Evolutionary conservation across 208 protist species (phyloP), one percentile per base, ranked within the genome.

Genomic region (Trichomonas tenax): DNA sequence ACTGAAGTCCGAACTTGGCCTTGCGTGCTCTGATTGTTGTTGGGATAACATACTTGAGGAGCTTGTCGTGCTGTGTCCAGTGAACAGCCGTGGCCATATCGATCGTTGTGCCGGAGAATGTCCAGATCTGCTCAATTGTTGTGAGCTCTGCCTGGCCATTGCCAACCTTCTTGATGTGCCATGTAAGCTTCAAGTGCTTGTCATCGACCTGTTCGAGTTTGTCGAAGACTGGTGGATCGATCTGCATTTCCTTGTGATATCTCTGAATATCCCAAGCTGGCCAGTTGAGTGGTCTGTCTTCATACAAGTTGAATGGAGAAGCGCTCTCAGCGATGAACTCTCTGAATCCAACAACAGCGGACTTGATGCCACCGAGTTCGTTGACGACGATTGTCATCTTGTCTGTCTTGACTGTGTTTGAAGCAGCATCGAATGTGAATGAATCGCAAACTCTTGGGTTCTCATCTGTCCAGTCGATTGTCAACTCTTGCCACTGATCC

Each of bases 21-120:
- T 51, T 38, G 8, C 86, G 45, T 1, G 40, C 21, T 38, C 86
- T 4, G 10, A 93, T 93, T 34, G 23, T 51, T 51, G 86, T 93
- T 93, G 86, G 86, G 26, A 93, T 48, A 0, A 26, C n/a, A 36
- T 48, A 41, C 26, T 93, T 93, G 14, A 93, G 44, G 6, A 51
- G 86, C 31, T 93, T 93, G 44, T 93, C 86, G 31, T 93, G 86
- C 31, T 93, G 86, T 48, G 86, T 93, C 86, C 86, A 93, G n/a
- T 93, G 41, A 38, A 93, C 44, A 21, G 36, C 0, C 21, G 86
- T 93, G 0, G 15, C 21, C 15, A 93, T 48, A 93, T 93, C 86
- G 44, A 93, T 93, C 1, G 26, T 48, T 93, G 86, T 41, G 6
- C 36, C 86, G n/a, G 86, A 93, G 44, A 93, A 93, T 34, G 86